Percentiles rank a stretch among this genome's conserved stretches.
These are phyloP conservation scores for Acephala macrosclerotiorum DNA, from an alignment of 2,329 filamentous ascomycete genomes.

Conservation along the genomic window DNA sequence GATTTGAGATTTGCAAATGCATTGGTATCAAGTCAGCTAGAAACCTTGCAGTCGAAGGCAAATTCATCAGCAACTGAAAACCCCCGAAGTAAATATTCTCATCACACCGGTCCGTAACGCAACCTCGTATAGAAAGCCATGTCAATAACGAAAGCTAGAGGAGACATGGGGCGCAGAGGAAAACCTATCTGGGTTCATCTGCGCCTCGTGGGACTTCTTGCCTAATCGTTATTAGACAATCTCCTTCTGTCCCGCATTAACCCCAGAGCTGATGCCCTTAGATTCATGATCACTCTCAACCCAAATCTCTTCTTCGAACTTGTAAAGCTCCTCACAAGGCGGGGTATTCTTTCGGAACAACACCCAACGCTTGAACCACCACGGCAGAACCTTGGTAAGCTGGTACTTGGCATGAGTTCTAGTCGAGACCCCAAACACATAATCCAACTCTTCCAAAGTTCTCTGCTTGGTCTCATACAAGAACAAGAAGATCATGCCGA, in stretches of 20 bases:
- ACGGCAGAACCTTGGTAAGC: slow-evolving; percentile 62
- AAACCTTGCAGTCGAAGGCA: too few relatives aligned
- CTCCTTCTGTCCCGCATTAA: slow-evolving; percentile 24
- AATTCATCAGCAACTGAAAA: too few relatives aligned
- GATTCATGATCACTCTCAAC: slow-evolving; percentile 26
- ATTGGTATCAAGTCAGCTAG: too few relatives aligned
- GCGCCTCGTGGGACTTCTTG: too few relatives aligned
- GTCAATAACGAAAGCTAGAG: not conserved
- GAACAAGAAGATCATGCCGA: slow-evolving; percentile 62
- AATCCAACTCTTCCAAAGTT: slow-evolving; percentile 46
- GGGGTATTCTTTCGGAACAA: slow-evolving; percentile 20
- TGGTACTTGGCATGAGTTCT: slow-evolving; percentile 37
- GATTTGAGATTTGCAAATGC: too few relatives aligned
- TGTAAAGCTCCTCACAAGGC: slow-evolving; percentile 27
- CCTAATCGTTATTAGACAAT: slow-evolving; percentile 22
- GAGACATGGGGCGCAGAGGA: not conserved
- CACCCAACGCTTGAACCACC: slow-evolving; percentile 61
- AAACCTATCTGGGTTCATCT: too few relatives aligned
- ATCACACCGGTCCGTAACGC: too few relatives aligned
- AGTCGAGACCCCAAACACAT: slow-evolving; percentile 54
- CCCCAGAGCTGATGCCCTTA: slow-evolving; percentile 18
- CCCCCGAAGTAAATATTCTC: too few relatives aligned
- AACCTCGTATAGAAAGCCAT: too few relatives aligned
- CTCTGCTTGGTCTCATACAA: slow-evolving; percentile 64
- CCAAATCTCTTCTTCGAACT: slow-evolving; percentile 29